Base-by-base conservation (phyloP, 352 stramenopile species). In the Phytophthora macrochlamydospora region DNA sequence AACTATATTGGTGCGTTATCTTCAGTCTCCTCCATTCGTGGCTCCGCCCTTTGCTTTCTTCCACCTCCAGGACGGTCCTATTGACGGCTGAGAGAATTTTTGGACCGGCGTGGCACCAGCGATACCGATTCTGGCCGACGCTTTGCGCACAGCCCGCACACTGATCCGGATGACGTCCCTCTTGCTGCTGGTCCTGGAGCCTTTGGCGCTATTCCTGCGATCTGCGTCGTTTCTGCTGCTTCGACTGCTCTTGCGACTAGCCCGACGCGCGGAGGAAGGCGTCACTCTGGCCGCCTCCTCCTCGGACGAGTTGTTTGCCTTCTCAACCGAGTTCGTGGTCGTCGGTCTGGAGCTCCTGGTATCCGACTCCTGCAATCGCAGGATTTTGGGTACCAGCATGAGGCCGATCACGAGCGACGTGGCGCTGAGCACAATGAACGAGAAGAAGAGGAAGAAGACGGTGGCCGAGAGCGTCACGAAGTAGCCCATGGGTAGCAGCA, bases 401-500 rank as follows among this genome's bases (percentile, higher is more conserved):
- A 83, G 51, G 1, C 46, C 59, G 13, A 80, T 73, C 3, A 80
- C 75, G 7, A 78, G 29, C 30, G 62, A 31, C 7, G 75, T 83
- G 11, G 64, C 56, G 4, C 67, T 59, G 33, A 79, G 37, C 7
- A 80, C 48, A 4, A 71, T 69, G 18, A 69, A 61, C 7, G 69
- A 58, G 14, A 83, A 70, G 56, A 83, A 80, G 6, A 70, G 48
- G 56, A 75, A 84, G 60, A 76, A 83, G 2, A 44, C 69, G 7
- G 61, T 28, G 8, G 79, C 66, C 3, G 71, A 53, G 3, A 88
- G 56, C 28, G 74, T 54, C 56, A 87, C 69, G 28, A 87, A 69
- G 52, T 85, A 88, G 32, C 67, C 74, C 57, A 85, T 69, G 2
- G 79, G 74, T 0, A 83, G 52, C 48, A 85, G 18, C 13, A 87